Evolutionary conservation across 2,329 filamentous ascomycete species (phyloP), one percentile per base, ranked within the genome.

Genomic region (Stachybotrys chartarum): DNA sequence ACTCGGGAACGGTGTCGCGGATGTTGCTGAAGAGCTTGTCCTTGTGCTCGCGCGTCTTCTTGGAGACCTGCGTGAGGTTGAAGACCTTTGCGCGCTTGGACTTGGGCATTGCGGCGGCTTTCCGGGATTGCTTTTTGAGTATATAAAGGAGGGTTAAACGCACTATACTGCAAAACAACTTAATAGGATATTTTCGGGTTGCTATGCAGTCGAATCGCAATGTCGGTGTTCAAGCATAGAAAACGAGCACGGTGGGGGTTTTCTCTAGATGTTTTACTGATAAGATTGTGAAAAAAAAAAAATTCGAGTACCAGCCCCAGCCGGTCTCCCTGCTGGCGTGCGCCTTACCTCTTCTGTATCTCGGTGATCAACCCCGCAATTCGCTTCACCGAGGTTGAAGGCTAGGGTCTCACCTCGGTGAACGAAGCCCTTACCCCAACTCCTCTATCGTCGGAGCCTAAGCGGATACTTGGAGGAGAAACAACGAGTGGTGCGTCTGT

Each of bases 1-100:
- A 96, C 68, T 90, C 78, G 69, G 91, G 87, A 58, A 95, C 81
- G 67, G 86, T 86, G 70, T 92, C 87, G 72, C 91, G 91, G 61
- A 99, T 88, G 72, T 90, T 91, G 73, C 87, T 80, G 77, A 93
- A 96, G 60, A 97, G 87, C 68, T 87, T 86, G 68, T 92, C 84
- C 73, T 92, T 92, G 73, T 97, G 88, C 78, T 96, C 95, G 75
- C 89, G 87, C 60, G 85, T 87, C 80, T 97, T 97, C 80, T 96
- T 97, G 73, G 84, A 78, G 66, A 94, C 92, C 79, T 94, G 87
- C 64, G 92, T 91, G 70, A 96, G 84, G 79, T 96, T 88, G 64
- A 96, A 85, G 73, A 95, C 81, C 75, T 87, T 93, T 65, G 88
- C 82, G 75, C 94, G 90, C 82, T 94, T 97, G 60, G 94, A 97